Base-by-base conservation (phyloP, 768 basidiomycete species). In the Boletus vermiculosoides region DNA sequence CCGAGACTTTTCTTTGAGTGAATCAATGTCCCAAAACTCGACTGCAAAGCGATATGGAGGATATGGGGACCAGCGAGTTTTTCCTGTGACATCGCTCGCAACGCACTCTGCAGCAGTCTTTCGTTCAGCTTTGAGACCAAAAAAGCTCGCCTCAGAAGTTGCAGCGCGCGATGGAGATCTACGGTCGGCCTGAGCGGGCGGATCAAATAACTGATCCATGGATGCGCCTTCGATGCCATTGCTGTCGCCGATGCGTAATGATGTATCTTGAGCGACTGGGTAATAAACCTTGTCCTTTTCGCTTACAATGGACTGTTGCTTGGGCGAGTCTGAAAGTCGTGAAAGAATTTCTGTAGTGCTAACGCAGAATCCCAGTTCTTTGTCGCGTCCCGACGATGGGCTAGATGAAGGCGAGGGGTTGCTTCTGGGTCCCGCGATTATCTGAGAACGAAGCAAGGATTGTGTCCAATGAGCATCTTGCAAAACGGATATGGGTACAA, bases 21-120 rank as follows among this genome's bases (percentile, higher is more conserved):
- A 73, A 58, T 90, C 87, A 20, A 93, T 80, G 64, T 89, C 88
- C 88, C 90, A 95, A 68, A 96, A 96, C 71, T 96, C 94, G 50
- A 93, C 90, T 10, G 84, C 83, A 67, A 96, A 92, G 22, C 94
- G 83, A 72, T 80, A 90, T 0, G 94, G 94, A 45, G 88, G 85
- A 65, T 84, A 83, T n/a, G 81, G 77, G 0, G 86, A 81, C 86
- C 87, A 92, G 62, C 72, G 80, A 22, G 67, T 59, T 42, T 80
- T 73, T 4, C 80, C 80, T n/a, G 70, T 71, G 1, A 76, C 54
- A 58, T 82, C 81, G 15, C 64, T 72, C 12, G 74, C 65, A 47
- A 80, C 66, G 61, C 80, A 81, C 41, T 73, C 72, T 6, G 70
- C 62, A 1, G 76, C 76, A 6, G 75, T 73, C 58, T 75, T 77